Percentiles rank a stretch among this genome's conserved stretches.
Conservation (phyloP, 2,329 filamentous ascomycete genomes). For the Paraphaeosphaeria minitans region DNA sequence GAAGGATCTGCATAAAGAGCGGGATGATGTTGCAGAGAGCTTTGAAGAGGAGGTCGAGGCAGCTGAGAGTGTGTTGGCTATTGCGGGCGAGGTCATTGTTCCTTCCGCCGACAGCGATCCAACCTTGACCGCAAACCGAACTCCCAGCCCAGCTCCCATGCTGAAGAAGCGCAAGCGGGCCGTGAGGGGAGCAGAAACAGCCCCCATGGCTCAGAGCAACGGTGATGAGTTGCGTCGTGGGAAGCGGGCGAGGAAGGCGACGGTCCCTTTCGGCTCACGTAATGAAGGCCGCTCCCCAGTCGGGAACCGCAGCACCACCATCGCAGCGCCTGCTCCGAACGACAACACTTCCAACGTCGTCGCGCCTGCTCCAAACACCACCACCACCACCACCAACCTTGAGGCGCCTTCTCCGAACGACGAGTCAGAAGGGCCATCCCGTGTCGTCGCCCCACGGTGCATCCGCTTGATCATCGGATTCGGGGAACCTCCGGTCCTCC, state of each 20-base stretch:
- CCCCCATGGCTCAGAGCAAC: neutral
- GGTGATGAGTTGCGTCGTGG: neutral
- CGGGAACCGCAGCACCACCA: neutral
- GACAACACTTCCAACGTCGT: neutral
- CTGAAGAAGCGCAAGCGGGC: neutral
- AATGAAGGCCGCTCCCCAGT: neutral
- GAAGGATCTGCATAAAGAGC: neutral
- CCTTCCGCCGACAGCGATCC: no score
- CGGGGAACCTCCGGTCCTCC: neutral
- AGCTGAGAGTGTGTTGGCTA: no score
- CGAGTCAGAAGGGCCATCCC: no score
- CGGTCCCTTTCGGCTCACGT: neutral
- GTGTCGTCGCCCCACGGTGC: no score
- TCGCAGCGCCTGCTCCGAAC: neutral
- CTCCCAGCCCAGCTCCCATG: no score
- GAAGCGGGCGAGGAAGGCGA: neutral
- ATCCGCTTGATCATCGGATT: no score
- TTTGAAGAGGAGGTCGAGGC: neutral
- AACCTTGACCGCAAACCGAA: no score
- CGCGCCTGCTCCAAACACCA: neutral
- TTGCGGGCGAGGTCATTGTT: no score
- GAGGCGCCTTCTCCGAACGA: neutral
- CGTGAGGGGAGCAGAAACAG: neutral
- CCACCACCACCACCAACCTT: neutral
- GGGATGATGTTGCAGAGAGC: no score